A percentile compares a stretch with the other conserved stretches of the same genome.
These are phyloP conservation scores for Cephalotrichum gorgonifer DNA, from an alignment of 2,329 filamentous ascomycete genomes.

Conservation along the genomic window DNA sequence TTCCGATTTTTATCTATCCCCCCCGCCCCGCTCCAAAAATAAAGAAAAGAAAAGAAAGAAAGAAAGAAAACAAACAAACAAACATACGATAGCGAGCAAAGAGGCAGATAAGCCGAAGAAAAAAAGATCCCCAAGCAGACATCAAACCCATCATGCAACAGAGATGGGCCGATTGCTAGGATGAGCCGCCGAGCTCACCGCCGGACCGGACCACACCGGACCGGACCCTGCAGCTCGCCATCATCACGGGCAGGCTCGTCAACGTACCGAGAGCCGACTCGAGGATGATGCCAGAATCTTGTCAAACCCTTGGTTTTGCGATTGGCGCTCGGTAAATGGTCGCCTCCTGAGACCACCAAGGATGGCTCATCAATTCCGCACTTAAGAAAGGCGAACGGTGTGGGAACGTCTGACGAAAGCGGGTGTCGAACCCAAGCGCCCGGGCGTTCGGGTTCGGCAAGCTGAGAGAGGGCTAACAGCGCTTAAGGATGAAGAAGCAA, in stretches of 20 bases:
- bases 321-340: neutral
- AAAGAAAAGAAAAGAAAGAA: neutral
- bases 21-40: neutral
- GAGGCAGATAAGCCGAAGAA: neutral
- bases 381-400: neutral
- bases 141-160: too few species aligned
- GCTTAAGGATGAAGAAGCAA: neutral
- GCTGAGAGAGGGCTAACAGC: neutral
- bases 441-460: neutral
- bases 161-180: neutral
- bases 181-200: neutral
- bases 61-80: neutral
- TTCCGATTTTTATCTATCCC: slow-evolving; percentile 4
- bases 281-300: neutral
- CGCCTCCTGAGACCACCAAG: neutral
- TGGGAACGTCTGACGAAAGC: neutral
- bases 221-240: neutral
- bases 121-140: neutral
- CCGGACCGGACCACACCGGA: neutral
- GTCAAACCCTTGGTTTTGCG: neutral
- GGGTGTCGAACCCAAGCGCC: neutral
- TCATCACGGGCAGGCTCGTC: neutral
- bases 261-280: neutral
- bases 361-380: neutral
- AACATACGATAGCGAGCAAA: neutral